Evolutionary conservation across 1,139 yeast genomes (phyloP), one percentile per base, ranked within the genome.

Genomic region (Protomyces inouyei): DNA sequence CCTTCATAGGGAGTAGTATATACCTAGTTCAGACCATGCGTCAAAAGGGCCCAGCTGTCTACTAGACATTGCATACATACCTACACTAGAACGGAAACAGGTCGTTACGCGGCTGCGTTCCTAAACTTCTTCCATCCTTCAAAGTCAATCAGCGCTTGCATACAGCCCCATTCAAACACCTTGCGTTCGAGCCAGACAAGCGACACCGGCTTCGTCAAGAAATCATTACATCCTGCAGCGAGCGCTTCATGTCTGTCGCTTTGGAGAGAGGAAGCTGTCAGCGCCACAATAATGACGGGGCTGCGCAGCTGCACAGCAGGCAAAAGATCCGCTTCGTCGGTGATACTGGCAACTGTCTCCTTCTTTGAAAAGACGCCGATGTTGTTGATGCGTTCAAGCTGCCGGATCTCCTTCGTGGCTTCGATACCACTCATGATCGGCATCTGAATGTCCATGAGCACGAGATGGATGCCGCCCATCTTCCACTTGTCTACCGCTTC

Each of bases 221-320:
- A 93, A 75, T 93, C 98, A 73, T 93, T 93, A 76, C 98, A 93
- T 55, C 98, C 98, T 1, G 98, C 97, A 55, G 95, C 88, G 67
- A 93, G 79, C 0, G 98, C 98, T 72, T 89, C 90, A 69, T 90
- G 86, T 73, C 88, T 85, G 75, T 92, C 98, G 32, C 86, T 86
- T n/a, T 87, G 84, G 23, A 95, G 83, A 21, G 95, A 88, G 12
- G 93, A 86, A 0, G 98, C 98, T 0, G 98, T 93, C 64, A 93
- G 78, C 0, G 98, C 98, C 40, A 93, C 98, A 65, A 93, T 92
- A 38, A 93, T 93, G 32, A 93, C 97, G 0, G 98, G 98, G 0
- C 96, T 87, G 69, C 90, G 80, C 76, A 91, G 89, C 18, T 82
- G 75, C 55, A 83, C 74, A 8, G 55, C 60, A 70, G 88, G 91